Evolutionary conservation across 164 flowering plant species (phyloP).

Genomic region (Dillenia suffruticosa): DNA sequence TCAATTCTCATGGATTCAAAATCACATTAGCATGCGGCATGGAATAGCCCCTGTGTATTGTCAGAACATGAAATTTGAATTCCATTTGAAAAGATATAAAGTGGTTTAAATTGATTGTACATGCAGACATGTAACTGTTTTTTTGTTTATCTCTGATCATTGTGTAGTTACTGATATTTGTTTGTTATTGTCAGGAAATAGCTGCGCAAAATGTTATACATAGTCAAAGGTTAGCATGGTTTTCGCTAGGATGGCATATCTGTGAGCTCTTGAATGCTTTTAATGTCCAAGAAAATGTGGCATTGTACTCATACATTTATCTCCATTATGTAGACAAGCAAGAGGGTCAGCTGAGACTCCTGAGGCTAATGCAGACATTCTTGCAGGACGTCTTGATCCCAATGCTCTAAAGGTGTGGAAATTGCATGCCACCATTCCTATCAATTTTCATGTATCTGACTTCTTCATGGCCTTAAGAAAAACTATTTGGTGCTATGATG

Average conservation of each 20-base stretch:
- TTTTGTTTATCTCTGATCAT: neutral
- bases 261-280: neutral
- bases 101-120: too few relatives aligned
- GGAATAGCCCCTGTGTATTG: too few relatives aligned
- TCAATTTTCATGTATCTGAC: neutral
- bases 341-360: slow-evolving; percentile 30
- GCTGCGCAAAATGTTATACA: slow-evolving; percentile 66
- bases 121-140: neutral
- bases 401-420: slow-evolving; percentile 69
- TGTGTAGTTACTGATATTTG: neutral
- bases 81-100: too few relatives aligned
- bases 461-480: neutral
- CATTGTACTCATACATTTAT: neutral
- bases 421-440: neutral
- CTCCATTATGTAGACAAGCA: slow-evolving; percentile 36
- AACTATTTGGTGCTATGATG: neutral
- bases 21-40: too few relatives aligned
- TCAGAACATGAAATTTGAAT: too few relatives aligned
- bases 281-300: neutral
- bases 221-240: slow-evolving; percentile 51
- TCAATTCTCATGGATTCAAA: too few relatives aligned
- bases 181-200: slow-evolving; percentile 51
- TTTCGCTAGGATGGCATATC: neutral
- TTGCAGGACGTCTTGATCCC: slow-evolving; percentile 68
- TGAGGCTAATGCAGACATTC: slow-evolving; percentile 50